A percentile compares a stretch with the other conserved stretches of the same genome.
Conservation (phyloP, 2,329 filamentous ascomycete species). For the Alternaria conjuncta region DNA sequence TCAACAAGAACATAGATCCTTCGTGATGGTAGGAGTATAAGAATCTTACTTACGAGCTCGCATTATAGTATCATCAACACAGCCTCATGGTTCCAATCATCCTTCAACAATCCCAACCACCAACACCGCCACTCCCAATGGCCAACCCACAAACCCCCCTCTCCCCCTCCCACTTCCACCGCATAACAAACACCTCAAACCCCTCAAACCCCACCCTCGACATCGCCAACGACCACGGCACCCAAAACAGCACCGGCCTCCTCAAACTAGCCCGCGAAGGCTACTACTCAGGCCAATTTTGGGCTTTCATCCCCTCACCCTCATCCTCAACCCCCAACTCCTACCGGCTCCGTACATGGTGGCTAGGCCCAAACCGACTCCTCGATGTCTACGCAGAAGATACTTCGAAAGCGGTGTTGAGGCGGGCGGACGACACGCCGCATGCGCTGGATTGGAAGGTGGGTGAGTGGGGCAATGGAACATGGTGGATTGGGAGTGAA, state of each 20-base stretch:
- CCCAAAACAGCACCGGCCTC: neutral
- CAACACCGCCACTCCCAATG: neutral
- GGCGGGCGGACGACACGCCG: constrained; percentile 10
- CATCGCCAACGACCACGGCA: neutral
- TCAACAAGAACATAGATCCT: neutral
- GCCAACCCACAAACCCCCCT: neutral
- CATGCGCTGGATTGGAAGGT: constrained; percentile 23
- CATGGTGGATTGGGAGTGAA: constrained; percentile 28
- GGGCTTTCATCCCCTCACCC: constrained; percentile 28
- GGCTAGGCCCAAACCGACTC: constrained; percentile 23
- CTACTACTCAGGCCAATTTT: constrained; percentile 31
- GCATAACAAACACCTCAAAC: neutral
- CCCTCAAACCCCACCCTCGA: neutral
- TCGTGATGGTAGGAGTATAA: neutral
- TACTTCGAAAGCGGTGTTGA: constrained; percentile 18
- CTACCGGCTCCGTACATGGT: constrained; percentile 26
- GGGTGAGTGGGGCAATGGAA: constrained; percentile 29
- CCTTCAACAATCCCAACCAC: neutral
- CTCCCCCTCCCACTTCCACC: neutral
- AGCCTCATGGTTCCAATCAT: neutral
- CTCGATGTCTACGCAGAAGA: constrained; percentile 26
- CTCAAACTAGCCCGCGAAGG: constrained; percentile 16
- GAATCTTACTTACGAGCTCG: neutral
- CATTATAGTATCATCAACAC: neutral
- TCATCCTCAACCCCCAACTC: constrained; percentile 17